A percentile compares a stretch with the other conserved stretches of the same genome.
These are phyloP conservation scores for Podospora tetraspora DNA, from an alignment of 495 filamentous ascomycete species.

Conservation along the genomic window DNA sequence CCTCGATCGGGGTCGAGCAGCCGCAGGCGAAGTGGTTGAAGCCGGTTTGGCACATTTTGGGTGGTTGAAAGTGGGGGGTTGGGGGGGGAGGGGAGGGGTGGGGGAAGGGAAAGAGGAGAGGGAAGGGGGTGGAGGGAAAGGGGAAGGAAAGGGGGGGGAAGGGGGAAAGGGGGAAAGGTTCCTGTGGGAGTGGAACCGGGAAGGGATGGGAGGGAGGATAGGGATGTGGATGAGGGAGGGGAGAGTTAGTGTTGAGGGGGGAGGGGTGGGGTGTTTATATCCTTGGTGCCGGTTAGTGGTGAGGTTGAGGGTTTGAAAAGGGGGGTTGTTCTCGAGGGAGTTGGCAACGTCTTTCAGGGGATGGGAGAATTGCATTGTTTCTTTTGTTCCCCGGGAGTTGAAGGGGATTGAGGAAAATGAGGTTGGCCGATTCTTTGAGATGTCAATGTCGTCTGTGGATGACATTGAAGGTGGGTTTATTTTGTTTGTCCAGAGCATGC, in stretches of 20 bases:
- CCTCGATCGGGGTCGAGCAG: not conserved
- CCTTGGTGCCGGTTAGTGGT: too few species aligned
- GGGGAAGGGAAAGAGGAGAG: not conserved
- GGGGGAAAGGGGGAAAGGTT: not conserved
- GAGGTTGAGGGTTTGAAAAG: not conserved
- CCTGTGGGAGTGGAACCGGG: not conserved
- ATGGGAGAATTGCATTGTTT: not conserved
- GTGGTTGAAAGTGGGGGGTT: not conserved
- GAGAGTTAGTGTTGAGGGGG: not conserved
- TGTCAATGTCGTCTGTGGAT: not conserved
- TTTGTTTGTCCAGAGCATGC: not conserved
- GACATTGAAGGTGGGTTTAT: not conserved
- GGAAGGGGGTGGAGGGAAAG: not conserved
- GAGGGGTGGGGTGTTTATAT: not conserved
- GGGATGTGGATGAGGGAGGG: not conserved
- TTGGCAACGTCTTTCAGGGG: not conserved
- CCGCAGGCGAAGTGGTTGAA: constrained; percentile 7
- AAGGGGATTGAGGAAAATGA: not conserved
- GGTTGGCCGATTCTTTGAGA: not conserved
- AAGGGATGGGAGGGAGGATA: not conserved
- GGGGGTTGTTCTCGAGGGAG: not conserved
- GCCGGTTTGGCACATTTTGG: constrained; percentile 5
- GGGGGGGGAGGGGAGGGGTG: not conserved
- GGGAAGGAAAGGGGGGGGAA: not conserved
- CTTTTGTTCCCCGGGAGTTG: not conserved